Evolutionary conservation across 495 filamentous ascomycete genomes (phyloP).

Genomic region (Hypoxylon perforatum): DNA sequence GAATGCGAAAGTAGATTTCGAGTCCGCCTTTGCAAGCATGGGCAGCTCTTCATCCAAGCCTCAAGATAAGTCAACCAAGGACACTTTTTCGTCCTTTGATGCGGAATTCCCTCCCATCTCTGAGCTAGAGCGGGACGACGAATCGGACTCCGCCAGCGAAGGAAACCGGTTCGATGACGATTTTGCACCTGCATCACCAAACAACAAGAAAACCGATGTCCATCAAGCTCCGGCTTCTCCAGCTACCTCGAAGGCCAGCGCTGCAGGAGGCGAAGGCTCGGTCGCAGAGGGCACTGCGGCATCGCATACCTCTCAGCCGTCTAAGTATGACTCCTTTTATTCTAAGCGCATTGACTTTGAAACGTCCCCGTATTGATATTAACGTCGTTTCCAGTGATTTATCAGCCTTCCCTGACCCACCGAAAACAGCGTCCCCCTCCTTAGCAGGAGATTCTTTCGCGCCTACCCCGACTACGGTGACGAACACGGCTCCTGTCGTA

Average conservation of each 20-base stretch:
- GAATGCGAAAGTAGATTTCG: constrained; percentile 79
- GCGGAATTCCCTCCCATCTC: constrained; percentile 95
- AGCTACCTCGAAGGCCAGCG: constrained; percentile 39
- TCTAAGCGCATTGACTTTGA: constrained; percentile 5
- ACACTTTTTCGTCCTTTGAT: constrained; percentile 58
- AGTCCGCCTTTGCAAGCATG: constrained; percentile 76
- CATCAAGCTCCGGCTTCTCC: constrained; percentile 46
- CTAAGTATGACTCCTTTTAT: constrained; percentile 42
- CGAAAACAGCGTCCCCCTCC: constrained; percentile 42
- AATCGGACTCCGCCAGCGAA: constrained; percentile 80
- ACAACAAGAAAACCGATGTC: constrained; percentile 51
- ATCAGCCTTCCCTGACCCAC: constrained; percentile 46
- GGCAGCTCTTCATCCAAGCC: constrained; percentile 47
- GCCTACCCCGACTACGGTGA: constrained; percentile 42
- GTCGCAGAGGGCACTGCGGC: constrained; percentile 32
- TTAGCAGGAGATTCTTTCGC: constrained; percentile 36
- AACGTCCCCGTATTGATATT: constrained; percentile 17
- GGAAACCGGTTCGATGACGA: constrained; percentile 90
- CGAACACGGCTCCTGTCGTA: constrained; percentile 43
- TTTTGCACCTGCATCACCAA: constrained; percentile 79
- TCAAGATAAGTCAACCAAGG: constrained; percentile 43
- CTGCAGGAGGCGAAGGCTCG: constrained; percentile 27
- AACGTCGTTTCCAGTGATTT: constrained; percentile 36
- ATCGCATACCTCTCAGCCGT: constrained; percentile 41
- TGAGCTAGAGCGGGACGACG: constrained; percentile 83